phyloP scores from a whole-genome alignment of 2,329 filamentous ascomycete species.

The Microsporum canis region DNA sequence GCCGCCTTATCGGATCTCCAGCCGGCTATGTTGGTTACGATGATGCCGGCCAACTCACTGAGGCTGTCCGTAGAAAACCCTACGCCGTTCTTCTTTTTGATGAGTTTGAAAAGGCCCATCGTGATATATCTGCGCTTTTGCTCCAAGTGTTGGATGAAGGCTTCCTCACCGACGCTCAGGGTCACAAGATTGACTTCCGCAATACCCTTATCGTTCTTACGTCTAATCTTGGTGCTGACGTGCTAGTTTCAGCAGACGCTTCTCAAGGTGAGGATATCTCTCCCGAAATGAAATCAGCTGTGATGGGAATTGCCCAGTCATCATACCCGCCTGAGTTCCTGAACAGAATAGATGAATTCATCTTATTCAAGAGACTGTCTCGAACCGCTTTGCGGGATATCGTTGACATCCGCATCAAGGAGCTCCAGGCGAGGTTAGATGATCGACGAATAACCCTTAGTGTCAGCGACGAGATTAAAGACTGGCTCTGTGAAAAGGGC shows the following conservation, averaged over 20 bases:
- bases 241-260: conserved; percentile 66
- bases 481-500: conserved; percentile 79
- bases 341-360: conserved; percentile 94
- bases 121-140: conserved; percentile 82
- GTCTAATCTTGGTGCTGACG: conserved; percentile 85
- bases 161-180: conserved; percentile 88
- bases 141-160: conserved; percentile 94
- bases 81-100: conserved; percentile 93
- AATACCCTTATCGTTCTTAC: conserved; percentile 96
- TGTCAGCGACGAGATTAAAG: conserved; percentile 59
- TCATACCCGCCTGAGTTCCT: conserved; percentile 84
- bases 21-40: conserved; percentile 96
- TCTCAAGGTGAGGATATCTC: conserved; percentile 60
- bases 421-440: conserved; percentile 71
- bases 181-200: conserved; percentile 90
- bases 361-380: conserved; percentile 82
- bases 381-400: conserved; percentile 72
- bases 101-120: conserved; percentile 95
- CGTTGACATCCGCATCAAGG: conserved; percentile 78
- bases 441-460: conserved; percentile 71
- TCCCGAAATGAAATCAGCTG: conserved; percentile 59
- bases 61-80: conserved; percentile 86
- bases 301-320: conserved; percentile 74
- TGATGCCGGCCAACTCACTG: conserved; percentile 88
- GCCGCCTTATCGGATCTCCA: conserved; percentile 79